phyloP scores from a whole-genome alignment of 176 grass and related monocot species.

The Themeda triandra region DNA sequence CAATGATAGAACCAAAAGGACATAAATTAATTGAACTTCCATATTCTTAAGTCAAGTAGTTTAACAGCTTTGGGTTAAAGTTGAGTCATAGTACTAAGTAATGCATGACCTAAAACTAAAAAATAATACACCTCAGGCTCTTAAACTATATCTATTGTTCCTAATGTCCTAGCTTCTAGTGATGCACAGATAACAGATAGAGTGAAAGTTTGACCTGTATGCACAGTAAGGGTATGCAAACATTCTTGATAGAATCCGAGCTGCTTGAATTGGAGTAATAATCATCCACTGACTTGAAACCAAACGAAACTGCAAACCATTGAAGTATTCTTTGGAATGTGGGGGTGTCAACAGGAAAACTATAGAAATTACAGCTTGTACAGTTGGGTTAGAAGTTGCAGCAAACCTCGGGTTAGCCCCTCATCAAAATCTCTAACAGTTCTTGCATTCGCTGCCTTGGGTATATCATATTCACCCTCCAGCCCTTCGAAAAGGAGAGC shows the following conservation, averaged over 20 bases:
- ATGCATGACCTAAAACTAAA: neutral
- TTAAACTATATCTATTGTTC: neutral
- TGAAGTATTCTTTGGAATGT: conserved; percentile 21
- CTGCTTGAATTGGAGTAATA: conserved; percentile 95
- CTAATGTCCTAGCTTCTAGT: neutral
- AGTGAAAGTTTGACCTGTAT: conserved; percentile 72
- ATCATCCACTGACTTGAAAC: conserved; percentile 97
- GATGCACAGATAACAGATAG: conserved; percentile 5
- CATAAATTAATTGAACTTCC: neutral
- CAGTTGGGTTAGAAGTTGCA: neutral
- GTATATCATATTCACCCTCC: conserved; percentile 82
- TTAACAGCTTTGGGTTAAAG: neutral
- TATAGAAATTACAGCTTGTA: neutral
- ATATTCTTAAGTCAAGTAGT: neutral
- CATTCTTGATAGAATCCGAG: conserved; percentile 83
- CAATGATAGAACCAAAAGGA: neutral
- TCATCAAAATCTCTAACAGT: conserved; percentile 93
- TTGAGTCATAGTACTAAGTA: neutral
- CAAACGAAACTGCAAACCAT: conserved; percentile 84
- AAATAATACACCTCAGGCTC: neutral
- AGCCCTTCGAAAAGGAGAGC: conserved; percentile 77
- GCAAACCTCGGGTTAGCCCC: conserved; percentile 82
- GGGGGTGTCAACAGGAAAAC: neutral
- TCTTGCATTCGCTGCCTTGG: conserved; percentile 72
- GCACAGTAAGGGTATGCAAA: conserved; percentile 83